Conservation (phyloP, 306 rosid genomes). For the Glycyrrhiza uralensis region DNA sequence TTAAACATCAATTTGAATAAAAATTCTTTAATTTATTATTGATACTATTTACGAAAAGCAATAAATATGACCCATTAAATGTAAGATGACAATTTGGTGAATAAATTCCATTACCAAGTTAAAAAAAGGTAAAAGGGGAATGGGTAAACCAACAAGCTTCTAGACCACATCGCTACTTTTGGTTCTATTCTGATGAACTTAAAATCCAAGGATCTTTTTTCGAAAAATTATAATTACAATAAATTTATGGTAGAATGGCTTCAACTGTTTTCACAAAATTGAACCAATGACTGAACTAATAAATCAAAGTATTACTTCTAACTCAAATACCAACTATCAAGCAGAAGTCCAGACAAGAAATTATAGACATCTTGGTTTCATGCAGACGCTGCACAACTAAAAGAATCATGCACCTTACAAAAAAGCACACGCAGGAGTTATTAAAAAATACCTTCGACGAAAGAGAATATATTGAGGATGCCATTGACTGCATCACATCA, state of each 20-base stretch:
- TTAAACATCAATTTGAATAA: conserved; percentile 4
- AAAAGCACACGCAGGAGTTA: conserved; percentile 10
- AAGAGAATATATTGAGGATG: conserved; percentile 83
- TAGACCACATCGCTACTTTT: neutral
- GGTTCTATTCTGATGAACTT: conserved; percentile 20
- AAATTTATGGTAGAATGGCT: neutral
- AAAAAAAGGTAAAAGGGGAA: neutral
- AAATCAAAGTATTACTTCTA: conserved; percentile 1
- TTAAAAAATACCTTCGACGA: conserved; percentile 63
- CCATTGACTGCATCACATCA: conserved; percentile 95
- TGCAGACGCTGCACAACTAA: neutral
- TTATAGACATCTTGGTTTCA: neutral
- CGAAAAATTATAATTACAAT: neutral
- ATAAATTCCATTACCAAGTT: neutral
- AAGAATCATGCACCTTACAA: neutral
- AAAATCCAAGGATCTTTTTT: neutral
- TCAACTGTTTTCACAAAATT: conserved; percentile 1
- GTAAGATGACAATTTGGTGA: neutral
- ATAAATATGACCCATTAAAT: neutral
- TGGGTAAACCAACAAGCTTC: conserved; percentile 2
- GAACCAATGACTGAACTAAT: neutral
- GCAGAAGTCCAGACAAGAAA: neutral
- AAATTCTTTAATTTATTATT: conserved; percentile 11
- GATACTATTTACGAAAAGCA: neutral
- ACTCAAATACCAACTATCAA: neutral